Conservation (phyloP, 2,329 filamentous ascomycete species). For the Cyanodermella asteris region DNA sequence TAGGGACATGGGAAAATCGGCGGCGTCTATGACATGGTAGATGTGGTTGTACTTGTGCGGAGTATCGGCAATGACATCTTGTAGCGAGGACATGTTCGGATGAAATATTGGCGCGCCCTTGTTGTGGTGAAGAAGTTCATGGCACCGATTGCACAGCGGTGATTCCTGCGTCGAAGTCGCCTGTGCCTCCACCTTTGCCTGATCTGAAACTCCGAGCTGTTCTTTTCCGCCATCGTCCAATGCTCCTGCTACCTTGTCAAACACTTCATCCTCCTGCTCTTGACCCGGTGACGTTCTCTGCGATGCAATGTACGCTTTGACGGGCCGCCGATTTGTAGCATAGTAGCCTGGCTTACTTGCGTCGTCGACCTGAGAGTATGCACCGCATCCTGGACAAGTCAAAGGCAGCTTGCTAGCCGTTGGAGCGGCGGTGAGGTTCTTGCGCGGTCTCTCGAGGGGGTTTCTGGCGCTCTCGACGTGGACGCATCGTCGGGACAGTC, state of each 20-base stretch:
- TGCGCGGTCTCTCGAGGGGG: no score
- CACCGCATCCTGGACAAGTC: conserved; percentile 46
- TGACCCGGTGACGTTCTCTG: conserved; percentile 2
- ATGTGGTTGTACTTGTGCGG: conserved; percentile 82
- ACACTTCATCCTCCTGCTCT: not conserved
- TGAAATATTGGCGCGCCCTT: conserved; percentile 51
- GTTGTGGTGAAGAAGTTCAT: conserved; percentile 57
- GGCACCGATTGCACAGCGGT: conserved; percentile 72
- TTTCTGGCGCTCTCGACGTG: no score
- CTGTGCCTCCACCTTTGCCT: not conserved
- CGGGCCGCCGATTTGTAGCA: conserved; percentile 24
- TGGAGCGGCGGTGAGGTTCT: no score
- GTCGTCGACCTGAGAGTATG: conserved; percentile 33
- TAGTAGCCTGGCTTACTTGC: conserved; percentile 36
- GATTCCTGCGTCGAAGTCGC: conserved; percentile 5
- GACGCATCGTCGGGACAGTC: no score
- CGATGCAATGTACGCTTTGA: conserved; percentile 16
- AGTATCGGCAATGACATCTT: conserved; percentile 68
- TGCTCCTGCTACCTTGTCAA: not conserved
- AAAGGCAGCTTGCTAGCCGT: no score
- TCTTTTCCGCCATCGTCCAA: not conserved
- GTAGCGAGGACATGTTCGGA: conserved; percentile 59
- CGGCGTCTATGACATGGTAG: conserved; percentile 86
- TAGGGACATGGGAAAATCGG: conserved; percentile 89
- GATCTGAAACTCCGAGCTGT: not conserved